Evolutionary conservation across 352 stramenopile genomes (phyloP).

Genomic region (Hyaloperonospora arabidopsidis): DNA sequence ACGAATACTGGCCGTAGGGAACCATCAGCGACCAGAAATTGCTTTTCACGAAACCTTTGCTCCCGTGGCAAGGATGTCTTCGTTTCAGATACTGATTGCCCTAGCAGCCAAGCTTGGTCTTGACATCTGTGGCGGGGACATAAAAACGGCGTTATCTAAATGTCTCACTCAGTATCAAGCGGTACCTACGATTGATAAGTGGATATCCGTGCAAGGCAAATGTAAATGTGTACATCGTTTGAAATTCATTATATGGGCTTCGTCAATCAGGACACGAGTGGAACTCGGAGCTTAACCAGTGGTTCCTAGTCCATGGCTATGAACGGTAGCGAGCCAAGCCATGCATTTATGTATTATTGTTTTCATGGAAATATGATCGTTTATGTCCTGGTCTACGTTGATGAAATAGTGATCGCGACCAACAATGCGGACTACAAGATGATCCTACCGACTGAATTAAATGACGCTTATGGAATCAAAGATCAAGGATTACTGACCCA

Average conservation of each 20-base stretch:
- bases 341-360: constrained; percentile 6
- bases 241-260: constrained; percentile 9
- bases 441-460: background rate
- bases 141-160: constrained; percentile 4
- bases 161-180: background rate
- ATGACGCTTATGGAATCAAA: background rate
- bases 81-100: background rate
- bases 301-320: background rate
- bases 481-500: background rate
- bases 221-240: background rate
- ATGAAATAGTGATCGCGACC: background rate
- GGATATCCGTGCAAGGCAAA: constrained; percentile 1
- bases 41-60: constrained; percentile 1
- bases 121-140: background rate
- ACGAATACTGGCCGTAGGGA: background rate
- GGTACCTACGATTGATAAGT: constrained; percentile 4
- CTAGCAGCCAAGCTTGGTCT: background rate
- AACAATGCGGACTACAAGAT: background rate
- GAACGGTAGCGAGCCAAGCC: constrained; percentile 1
- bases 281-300: constrained; percentile 2
- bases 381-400: background rate
- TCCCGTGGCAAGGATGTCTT: background rate
- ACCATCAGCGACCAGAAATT: constrained; percentile 3
- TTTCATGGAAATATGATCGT: constrained; percentile 2
- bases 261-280: constrained; percentile 3